Conservation (phyloP, 2,329 filamentous ascomycete species). For the Aureobasidium sp. region DNA sequence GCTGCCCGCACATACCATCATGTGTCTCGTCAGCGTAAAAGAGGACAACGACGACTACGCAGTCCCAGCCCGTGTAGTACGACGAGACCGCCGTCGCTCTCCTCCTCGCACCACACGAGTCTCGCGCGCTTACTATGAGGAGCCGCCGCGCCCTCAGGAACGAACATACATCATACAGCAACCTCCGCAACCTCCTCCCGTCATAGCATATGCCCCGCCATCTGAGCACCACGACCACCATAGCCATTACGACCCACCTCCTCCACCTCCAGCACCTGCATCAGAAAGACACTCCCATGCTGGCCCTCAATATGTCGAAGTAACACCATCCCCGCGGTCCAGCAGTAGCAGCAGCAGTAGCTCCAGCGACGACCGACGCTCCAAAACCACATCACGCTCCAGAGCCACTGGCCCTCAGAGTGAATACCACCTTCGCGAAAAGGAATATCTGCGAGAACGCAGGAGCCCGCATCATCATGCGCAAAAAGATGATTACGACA, state of each 20-base stretch:
- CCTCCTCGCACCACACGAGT: conserved; percentile 19
- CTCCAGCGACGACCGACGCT: conserved; percentile 24
- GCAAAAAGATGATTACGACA: conserved; percentile 34
- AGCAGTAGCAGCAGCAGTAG: conserved; percentile 19
- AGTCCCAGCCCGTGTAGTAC: conserved; percentile 27
- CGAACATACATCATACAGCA: conserved; percentile 16
- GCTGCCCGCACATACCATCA: conserved; percentile 15
- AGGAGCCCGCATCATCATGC: conserved; percentile 19
- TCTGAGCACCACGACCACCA: conserved; percentile 27
- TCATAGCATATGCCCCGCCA: conserved; percentile 31
- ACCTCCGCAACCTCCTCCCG: conserved; percentile 17
- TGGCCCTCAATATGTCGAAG: conserved; percentile 38
- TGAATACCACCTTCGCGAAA: conserved; percentile 37
- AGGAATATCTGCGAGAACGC: conserved; percentile 34
- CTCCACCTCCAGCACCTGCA: conserved; percentile 23
- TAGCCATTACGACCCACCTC: conserved; percentile 30
- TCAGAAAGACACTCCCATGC: conserved; percentile 19
- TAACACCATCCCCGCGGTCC: conserved; percentile 26
- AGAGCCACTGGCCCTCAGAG: conserved; percentile 18
- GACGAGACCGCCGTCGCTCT: conserved; percentile 24
- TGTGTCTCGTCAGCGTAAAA: conserved; percentile 41
- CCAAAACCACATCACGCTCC: conserved; percentile 20
- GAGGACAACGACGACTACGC: conserved; percentile 32
- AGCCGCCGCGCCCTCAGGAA: conserved; percentile 18
- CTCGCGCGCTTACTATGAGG: conserved; percentile 17